A percentile compares a stretch with the other conserved stretches of the same genome.
Evolutionary conservation across 2,329 filamentous ascomycete genomes (phyloP).

Genomic region (Byssothecium circinans): DNA sequence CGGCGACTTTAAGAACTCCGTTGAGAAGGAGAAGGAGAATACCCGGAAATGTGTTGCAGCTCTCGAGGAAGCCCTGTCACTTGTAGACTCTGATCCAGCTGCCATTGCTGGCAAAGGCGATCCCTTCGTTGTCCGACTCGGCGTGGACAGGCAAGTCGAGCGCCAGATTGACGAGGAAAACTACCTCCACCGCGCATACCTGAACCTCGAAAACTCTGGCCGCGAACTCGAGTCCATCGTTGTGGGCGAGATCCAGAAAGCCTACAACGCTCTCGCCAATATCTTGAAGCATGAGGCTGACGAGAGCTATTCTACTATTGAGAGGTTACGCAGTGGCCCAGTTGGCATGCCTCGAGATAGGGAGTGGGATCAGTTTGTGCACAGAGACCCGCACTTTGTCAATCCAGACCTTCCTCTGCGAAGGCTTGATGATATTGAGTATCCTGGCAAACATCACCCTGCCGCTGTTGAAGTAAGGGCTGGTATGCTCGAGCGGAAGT

Average conservation of each 20-base stretch:
- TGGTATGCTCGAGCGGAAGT: constrained; percentile 93
- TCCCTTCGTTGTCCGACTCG: constrained; percentile 82
- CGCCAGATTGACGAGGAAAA: constrained; percentile 96
- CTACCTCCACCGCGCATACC: constrained; percentile 89
- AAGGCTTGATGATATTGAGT: constrained; percentile 76
- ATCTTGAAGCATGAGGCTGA: constrained; percentile 92
- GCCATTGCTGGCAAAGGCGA: constrained; percentile 82
- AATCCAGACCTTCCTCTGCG: constrained; percentile 80
- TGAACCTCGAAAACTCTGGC: constrained; percentile 92
- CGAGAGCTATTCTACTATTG: constrained; percentile 73
- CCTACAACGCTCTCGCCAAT: constrained; percentile 89
- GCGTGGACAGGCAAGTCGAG: constrained; percentile 87
- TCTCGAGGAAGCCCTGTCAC: constrained; percentile 78
- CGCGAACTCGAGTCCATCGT: constrained; percentile 95
- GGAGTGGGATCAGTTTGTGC: constrained; percentile 85
- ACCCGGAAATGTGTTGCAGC: constrained; percentile 78
- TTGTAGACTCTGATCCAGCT: constrained; percentile 76
- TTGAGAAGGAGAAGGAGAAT: constrained; percentile 89
- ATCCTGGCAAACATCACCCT: constrained; percentile 85
- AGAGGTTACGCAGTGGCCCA: constrained; percentile 80
- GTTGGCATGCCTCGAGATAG: constrained; percentile 92
- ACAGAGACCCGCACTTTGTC: constrained; percentile 80
- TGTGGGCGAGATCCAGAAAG: constrained; percentile 96
- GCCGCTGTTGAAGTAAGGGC: constrained; percentile 82
- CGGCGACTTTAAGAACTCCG: constrained; percentile 94